Base-by-base conservation (phyloP, 2,329 filamentous ascomycete genomes). In the Clarireedia hainanense region DNA sequence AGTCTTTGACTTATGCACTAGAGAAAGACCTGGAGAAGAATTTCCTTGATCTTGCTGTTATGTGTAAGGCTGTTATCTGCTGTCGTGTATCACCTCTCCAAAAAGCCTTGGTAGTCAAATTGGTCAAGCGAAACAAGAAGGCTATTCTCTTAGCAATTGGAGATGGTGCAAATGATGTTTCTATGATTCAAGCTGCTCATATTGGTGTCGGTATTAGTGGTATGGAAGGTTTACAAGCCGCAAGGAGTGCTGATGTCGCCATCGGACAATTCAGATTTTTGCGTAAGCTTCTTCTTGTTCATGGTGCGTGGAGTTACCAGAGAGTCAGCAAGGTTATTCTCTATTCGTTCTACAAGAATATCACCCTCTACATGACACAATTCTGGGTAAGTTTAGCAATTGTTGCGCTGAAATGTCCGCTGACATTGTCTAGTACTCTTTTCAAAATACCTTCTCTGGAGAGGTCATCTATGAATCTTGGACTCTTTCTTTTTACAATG, bases 301-400 rank as follows among this genome's bases (percentile, higher is more conserved):
- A 99, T 68, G 94, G 94, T 24, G 86, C 91, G 5, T 99, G 94
- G 94, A 95, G 90, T 69, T 99, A 99, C 70, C 92, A 96, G 70
- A 88, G 94, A 57, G 87, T 99, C 69, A 92, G 88, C 79, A 96
- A 95, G 75, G 91, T 95, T 57, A 97, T 99, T 66, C 73, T 99
- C 60, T 99, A 96, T 74, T 97, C 94, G 6, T 99, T 97, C 72
- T 99, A 99, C 79, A 99, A 99, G 79, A 99, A 99, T 74, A 96
- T 97, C 63, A 87, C 91, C 20, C 78, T 99, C 59, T 99, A 97
- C 74, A 91, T 99, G 88, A 99, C 95, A 58, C 95, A 99, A 70
- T 99, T 99, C 70, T 99, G 95, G 90, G 88, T 91, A 77, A 75
- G 85, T 76, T 39, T 23, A 23, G 12, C 12, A 24, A 5, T 23